phyloP scores from a whole-genome alignment of 2,329 filamentous ascomycete species.

The Colletotrichum somersetense region DNA sequence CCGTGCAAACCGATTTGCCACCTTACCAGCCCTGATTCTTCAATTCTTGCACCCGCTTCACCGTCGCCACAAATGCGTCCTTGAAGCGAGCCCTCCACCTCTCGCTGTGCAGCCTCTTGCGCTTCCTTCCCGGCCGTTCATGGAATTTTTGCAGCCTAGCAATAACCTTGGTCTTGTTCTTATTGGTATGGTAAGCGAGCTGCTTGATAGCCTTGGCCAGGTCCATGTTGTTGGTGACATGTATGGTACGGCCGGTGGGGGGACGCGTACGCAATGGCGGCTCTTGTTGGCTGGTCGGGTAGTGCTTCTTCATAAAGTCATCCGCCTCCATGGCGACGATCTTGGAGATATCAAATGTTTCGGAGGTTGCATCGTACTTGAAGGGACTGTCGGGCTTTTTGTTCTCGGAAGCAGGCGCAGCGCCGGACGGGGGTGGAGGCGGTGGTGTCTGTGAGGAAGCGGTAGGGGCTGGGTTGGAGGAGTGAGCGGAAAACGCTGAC shows the following conservation, averaged over 20 bases:
- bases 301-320: constrained; percentile 42
- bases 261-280: constrained; percentile 55
- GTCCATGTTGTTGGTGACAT: constrained; percentile 59
- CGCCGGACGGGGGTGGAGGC: constrained; percentile 2
- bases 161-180: constrained; percentile 71
- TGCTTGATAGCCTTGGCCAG: constrained; percentile 59
- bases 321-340: constrained; percentile 52
- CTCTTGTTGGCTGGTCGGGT: constrained; percentile 38
- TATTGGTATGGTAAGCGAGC: constrained; percentile 54
- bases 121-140: constrained; percentile 80
- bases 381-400: constrained; percentile 19
- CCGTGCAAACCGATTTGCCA: neutral
- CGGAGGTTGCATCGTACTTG: constrained; percentile 41
- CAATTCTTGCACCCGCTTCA: constrained; percentile 75
- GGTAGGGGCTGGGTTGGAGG: neutral
- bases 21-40: constrained; percentile 82
- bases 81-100: constrained; percentile 79
- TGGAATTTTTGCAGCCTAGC: constrained; percentile 74
- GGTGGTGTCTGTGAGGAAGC: constrained; percentile 14
- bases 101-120: constrained; percentile 79
- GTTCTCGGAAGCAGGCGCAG: constrained; percentile 4
- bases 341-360: constrained; percentile 50
- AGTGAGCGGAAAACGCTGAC: neutral
- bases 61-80: constrained; percentile 74
- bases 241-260: constrained; percentile 58